phyloP scores from a whole-genome alignment of 2,329 filamentous ascomycete genomes.

The Hymenotorrendiella dingleyae region DNA sequence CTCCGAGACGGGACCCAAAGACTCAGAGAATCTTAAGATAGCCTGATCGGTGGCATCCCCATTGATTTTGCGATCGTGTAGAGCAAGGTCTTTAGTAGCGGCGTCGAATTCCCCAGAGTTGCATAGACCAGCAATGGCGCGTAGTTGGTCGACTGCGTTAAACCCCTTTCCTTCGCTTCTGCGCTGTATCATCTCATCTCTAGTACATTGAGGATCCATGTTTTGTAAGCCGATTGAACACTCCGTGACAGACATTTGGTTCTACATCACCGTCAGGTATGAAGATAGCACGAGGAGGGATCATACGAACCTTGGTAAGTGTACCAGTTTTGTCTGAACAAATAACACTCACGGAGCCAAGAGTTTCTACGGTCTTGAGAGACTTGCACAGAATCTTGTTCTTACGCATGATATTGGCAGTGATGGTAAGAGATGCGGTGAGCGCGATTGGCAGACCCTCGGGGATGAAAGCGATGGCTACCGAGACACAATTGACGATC shows the following conservation, averaged over 20 bases:
- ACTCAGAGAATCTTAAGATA: conserved; percentile 65
- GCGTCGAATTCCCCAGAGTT: conserved; percentile 73
- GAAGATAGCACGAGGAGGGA: conserved; percentile 8
- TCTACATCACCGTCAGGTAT: conserved; percentile 38
- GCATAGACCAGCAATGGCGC: conserved; percentile 59
- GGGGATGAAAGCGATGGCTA: conserved; percentile 71
- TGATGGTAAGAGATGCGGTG: conserved; percentile 67
- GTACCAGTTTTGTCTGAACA: conserved; percentile 76
- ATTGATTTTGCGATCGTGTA: conserved; percentile 58
- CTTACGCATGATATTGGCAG: conserved; percentile 69
- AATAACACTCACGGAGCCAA: conserved; percentile 66
- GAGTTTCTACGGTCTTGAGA: conserved; percentile 70
- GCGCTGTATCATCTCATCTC: conserved; percentile 34
- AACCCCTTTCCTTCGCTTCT: conserved; percentile 25
- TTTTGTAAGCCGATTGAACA: conserved; percentile 50
- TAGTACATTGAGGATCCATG: conserved; percentile 42
- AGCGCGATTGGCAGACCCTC: conserved; percentile 68
- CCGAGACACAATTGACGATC: conserved; percentile 67
- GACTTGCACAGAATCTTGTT: conserved; percentile 77
- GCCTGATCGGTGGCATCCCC: conserved; percentile 75
- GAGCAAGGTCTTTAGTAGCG: conserved; percentile 50
- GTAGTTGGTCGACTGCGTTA: conserved; percentile 50
- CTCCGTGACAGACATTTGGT: conserved; percentile 68
- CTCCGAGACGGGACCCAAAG: conserved; percentile 53
- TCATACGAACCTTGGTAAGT: conserved; percentile 40